Evolutionary conservation across 1,284 basidiomycete species (phyloP), one percentile per base, ranked within the genome.

Genomic region (Porogramme epimiltina): DNA sequence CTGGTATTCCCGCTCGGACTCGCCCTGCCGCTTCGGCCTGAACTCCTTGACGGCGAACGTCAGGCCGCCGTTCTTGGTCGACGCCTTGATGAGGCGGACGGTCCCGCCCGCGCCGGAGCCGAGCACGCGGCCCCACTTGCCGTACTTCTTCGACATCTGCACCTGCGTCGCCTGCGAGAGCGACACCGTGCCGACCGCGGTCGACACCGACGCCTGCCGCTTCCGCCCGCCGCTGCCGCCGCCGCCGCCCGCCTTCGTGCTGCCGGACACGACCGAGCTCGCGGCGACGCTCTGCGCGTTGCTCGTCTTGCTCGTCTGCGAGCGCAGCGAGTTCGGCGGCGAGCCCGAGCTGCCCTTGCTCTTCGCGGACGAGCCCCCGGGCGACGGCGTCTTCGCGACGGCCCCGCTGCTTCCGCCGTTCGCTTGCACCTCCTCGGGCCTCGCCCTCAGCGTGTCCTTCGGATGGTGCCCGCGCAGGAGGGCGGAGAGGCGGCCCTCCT

Each of bases 21-120:
- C 96, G 37, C 92, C 93, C 3, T 80, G 71, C 55, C 94, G 81
- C 62, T 93, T 91, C 42, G 94, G 89, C 43, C 96, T 81, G 70
- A 99, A 98, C 77, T 98, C 94, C 72, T 99, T 99, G 63, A 98
- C 97, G 42, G 97, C 97, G 70, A 91, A 99, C 42, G 94, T 88
- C 42, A 81, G 79, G 19, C 89, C 87, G 41, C 91, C 91, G 26
- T 81, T 82, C 78, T 95, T 95, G 59, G 68, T 73, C 62, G 78
- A 83, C 51, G 87, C 88, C 75, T 95, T 96, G 74, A 99, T 97
- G 57, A 99, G 81, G 40, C 97, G 85, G 37, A 99, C 97, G 0
- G 97, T 99, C 25, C 97, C 97, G 34, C 97, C 97, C 1, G 97
- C 97, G 41, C 97, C 97, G 11, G 90, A 93, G 15, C 97, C 97